Base-by-base conservation (phyloP, 495 filamentous ascomycete genomes). In the Talaromyces ruber region DNA sequence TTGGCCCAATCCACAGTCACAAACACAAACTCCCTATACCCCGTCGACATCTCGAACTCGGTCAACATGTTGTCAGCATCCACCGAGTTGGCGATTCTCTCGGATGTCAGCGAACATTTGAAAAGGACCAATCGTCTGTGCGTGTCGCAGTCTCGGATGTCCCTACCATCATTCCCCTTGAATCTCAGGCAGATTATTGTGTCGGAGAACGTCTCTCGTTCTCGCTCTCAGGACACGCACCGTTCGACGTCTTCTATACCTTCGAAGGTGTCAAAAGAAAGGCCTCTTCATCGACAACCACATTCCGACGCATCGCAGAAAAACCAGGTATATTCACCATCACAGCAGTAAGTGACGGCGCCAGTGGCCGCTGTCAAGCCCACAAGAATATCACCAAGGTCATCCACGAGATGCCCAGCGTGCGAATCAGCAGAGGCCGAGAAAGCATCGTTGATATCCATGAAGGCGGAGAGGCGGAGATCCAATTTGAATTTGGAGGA, bases 201-300 rank as follows among this genome's bases (percentile, higher is more conserved):
- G 93, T 98, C 30, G 94, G 94, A 56, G 93, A 98, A 68, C 86
- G 91, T 34, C 86, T 98, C 63, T 87, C 90, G 2, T 98, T 94
- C 76, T 88, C 89, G 0, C 84, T 98, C 18, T 89, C 91, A 1
- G 94, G 94, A 32, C 85, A 87, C 58, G 85, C 90, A 28, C 94
- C 94, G 2, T 98, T 98, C 76, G 88, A 92, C 24, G 87, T 98
- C 21, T 92, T 88, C 73, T 98, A 98, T 72, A 88, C 81, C 25
- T 98, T 98, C 73, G 82, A 93, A 55, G 88, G 86, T 32, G 80
- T 79, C 11, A 78, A 86, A 61, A 85, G 88, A 72, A 94, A 90
- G 69, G 94, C 94, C 51, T 84, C 85, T 34, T 88, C 89, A 2
- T 72, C 82, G 6, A 86, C 82, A 26, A 92, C 88, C 8, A 89